Conservation (phyloP, 495 filamentous ascomycete species). For the Penicillium roqueforti region DNA sequence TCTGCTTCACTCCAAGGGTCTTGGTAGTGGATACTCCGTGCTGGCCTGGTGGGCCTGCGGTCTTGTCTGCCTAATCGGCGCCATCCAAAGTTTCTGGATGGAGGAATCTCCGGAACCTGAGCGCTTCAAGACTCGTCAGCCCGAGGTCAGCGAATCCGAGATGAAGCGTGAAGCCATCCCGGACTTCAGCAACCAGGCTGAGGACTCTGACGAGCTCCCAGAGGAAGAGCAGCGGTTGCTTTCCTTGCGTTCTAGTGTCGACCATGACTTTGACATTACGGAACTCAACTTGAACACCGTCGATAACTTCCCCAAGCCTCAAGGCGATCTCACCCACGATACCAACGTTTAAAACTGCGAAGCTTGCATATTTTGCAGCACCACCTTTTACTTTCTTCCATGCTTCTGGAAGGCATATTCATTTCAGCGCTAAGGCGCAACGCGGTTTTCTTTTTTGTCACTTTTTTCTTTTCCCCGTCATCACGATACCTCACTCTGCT, state of each 20-base stretch:
- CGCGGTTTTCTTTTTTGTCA: slow-evolving; percentile 1
- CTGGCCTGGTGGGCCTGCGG: slow-evolving; percentile 90
- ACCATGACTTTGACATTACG: slow-evolving; percentile 33
- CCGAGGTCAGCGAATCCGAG: slow-evolving; percentile 24
- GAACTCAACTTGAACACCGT: slow-evolving; percentile 24
- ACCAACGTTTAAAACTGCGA: neutral
- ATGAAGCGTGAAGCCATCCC: slow-evolving; percentile 25
- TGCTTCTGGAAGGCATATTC: slow-evolving; percentile 16
- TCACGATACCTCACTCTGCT: slow-evolving; percentile 15
- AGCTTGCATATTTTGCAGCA: neutral
- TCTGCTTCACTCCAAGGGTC: slow-evolving; percentile 73
- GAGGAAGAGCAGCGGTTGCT: slow-evolving; percentile 42
- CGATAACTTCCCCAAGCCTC: slow-evolving; percentile 9
- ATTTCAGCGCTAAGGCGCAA: slow-evolving; percentile 6
- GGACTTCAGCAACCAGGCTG: slow-evolving; percentile 22
- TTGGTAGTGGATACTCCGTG: slow-evolving; percentile 74
- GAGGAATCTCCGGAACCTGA: slow-evolving; percentile 37
- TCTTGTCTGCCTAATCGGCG: slow-evolving; percentile 69
- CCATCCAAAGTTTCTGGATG: slow-evolving; percentile 53
- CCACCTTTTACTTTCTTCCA: slow-evolving; percentile 3
- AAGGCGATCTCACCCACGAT: slow-evolving; percentile 6
- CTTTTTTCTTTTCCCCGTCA: slow-evolving; percentile 15
- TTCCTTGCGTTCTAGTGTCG: slow-evolving; percentile 41
- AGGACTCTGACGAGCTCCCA: slow-evolving; percentile 15
- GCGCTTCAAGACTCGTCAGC: slow-evolving; percentile 20